These are phyloP conservation scores for Cardamine occulta DNA, from an alignment of 345 rosid species.

Conservation along the genomic window DNA sequence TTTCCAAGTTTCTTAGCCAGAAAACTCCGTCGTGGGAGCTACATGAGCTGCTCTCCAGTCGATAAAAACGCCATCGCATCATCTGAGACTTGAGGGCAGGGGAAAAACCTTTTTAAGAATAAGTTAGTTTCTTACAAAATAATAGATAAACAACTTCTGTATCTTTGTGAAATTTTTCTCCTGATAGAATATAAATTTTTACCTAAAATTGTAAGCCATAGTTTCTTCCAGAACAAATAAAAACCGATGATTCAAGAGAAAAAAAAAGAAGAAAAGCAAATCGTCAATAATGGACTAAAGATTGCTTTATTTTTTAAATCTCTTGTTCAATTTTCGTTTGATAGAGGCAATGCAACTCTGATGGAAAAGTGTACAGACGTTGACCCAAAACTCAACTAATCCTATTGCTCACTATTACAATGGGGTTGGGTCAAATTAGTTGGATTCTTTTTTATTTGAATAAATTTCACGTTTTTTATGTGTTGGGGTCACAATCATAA, in stretches of 20 bases:
- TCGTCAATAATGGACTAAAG: no score
- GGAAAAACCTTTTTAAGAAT: neutral
- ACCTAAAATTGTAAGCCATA: no score
- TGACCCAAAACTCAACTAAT: no score
- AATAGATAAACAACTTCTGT: neutral
- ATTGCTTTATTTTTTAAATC: no score
- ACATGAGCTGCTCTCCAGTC: slow-evolving; percentile 28
- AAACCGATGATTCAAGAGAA: no score
- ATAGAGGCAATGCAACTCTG: no score
- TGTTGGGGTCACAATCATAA: neutral
- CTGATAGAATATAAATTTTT: no score
- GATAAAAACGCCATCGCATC: slow-evolving; percentile 3
- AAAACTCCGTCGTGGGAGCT: slow-evolving; percentile 62
- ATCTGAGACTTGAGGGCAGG: slow-evolving; percentile 5
- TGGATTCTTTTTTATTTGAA: neutral
- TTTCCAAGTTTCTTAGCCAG: slow-evolving; percentile 59
- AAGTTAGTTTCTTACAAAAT: neutral
- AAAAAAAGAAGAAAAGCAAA: no score
- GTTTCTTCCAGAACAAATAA: no score
- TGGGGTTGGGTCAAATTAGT: neutral
- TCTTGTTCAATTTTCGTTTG: no score
- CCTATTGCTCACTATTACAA: neutral
- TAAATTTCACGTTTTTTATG: neutral
- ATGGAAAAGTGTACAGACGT: no score
- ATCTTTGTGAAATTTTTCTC: no score